phyloP scores from a whole-genome alignment of 1,284 basidiomycete species.

The Tilletia caries region DNA sequence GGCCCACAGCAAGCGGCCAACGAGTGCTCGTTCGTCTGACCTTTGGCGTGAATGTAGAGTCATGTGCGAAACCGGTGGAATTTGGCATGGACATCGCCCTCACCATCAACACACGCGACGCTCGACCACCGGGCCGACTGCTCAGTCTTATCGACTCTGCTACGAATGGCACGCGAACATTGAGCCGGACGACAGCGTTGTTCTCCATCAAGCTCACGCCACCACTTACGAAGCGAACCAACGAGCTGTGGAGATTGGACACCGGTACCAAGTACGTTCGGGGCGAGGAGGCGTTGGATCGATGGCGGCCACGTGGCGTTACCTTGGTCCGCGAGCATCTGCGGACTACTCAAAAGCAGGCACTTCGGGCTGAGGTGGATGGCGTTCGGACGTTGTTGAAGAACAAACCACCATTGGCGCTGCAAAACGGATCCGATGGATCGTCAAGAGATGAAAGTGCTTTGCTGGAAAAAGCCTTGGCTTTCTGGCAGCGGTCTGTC shows the following conservation, averaged over 20 bases:
- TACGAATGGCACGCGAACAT: constrained; percentile 17
- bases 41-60: constrained; percentile 77
- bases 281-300: constrained; percentile 73
- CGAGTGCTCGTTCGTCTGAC: constrained; percentile 73
- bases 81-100: constrained; percentile 84
- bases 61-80: constrained; percentile 73
- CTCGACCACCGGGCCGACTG: constrained; percentile 75
- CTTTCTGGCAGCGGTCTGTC: constrained; percentile 32
- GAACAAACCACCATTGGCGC: constrained; percentile 20
- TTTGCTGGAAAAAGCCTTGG: constrained; percentile 26
- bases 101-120: constrained; percentile 79
- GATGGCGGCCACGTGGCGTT: constrained; percentile 83
- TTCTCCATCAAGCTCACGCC: constrained; percentile 78
- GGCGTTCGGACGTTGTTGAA: constrained; percentile 73
- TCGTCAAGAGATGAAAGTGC: constrained; percentile 12
- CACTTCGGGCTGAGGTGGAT: constrained; percentile 78
- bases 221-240: constrained; percentile 76
- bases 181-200: constrained; percentile 72
- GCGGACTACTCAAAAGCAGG: constrained; percentile 25
- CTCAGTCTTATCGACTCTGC: constrained; percentile 59
- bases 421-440: constrained; percentile 36
- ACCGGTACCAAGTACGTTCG: constrained; percentile 88
- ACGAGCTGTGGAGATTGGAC: constrained; percentile 89
- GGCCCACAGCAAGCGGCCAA: constrained; percentile 73
- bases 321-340: constrained; percentile 78